phyloP scores from a whole-genome alignment of 768 basidiomycete genomes.

The Cantharellus cinnabarinus region DNA sequence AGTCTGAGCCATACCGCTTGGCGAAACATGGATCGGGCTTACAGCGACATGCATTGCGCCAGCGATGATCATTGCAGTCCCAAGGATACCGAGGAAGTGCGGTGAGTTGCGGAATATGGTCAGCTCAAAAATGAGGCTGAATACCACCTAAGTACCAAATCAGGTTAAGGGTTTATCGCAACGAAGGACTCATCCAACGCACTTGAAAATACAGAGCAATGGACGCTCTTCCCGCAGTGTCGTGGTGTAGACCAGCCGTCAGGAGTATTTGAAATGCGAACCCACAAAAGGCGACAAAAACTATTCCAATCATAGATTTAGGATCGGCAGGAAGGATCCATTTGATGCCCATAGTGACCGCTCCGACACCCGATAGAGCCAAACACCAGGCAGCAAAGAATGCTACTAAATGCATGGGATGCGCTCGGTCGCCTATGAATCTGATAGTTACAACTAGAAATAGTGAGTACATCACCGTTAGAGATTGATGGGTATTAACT shows the following conservation, averaged over 20 bases:
- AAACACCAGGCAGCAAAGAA: conserved; percentile 45
- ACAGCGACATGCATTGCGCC: conserved; percentile 50
- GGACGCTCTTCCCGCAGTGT: conserved; percentile 42
- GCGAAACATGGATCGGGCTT: conserved; percentile 10
- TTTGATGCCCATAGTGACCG: background rate
- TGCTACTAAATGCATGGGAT: conserved; percentile 47
- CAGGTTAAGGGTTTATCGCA: background rate
- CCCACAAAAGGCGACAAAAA: background rate
- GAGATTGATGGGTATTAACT: background rate
- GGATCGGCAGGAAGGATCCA: conserved; percentile 14
- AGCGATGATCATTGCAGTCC: conserved; percentile 41
- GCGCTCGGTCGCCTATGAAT: conserved; percentile 55
- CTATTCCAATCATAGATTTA: background rate
- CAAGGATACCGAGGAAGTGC: conserved; percentile 36
- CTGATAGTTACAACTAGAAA: conserved; percentile 31
- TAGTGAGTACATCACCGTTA: background rate
- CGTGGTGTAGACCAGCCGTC: conserved; percentile 41
- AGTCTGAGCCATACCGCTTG: background rate
- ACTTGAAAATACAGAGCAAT: conserved; percentile 41
- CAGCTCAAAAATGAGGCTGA: conserved; percentile 41
- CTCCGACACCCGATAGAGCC: conserved; percentile 14
- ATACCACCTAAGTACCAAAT: conserved; percentile 31
- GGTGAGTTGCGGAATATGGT: conserved; percentile 43
- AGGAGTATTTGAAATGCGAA: conserved; percentile 25
- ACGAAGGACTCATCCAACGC: conserved; percentile 10